Base-by-base conservation (phyloP, 139 green algal genomes). In the Chlorokybus atmophyticus region DNA sequence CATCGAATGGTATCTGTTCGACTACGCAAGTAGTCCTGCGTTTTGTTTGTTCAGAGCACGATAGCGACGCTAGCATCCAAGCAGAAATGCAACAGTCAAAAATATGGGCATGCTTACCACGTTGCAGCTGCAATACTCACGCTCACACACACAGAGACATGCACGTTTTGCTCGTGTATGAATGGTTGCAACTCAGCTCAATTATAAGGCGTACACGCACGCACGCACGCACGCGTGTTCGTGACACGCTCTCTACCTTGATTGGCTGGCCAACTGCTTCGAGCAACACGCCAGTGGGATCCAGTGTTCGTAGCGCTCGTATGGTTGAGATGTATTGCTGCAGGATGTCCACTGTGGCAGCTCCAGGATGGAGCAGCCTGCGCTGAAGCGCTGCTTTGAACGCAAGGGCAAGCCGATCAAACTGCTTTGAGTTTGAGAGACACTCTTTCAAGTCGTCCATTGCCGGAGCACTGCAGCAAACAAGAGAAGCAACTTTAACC, bases 281-380 rank as follows among this genome's bases (percentile, higher is more conserved):
- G 32, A 96, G 75, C 41, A 94, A 55, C 23, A 76, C 58, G 21
- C 87, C 86, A 70, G 67, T 55, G 57, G 57, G 58, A 30, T 79
- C 68, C 1, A 78, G 24, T n/a, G 30, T 23, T 14, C 55, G 21
- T 44, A 95, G 56, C 7, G 79, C 74, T 24, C 68, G 72, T 55
- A 95, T 93, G 27, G 81, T 85, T 1, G 67, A 74, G 19, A 94
- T 70, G 59, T 95, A 97, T 54, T 87, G 82, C 52, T 80, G 47
- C 10, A 96, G 80, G 55, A 97, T 94, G 62, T 90, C 85, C 23
- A 51, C 39, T 3, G 90, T 95, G 21, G 81, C 71, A 14, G 87
- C 90, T 31, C 89, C 90, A 62, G 85, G 44, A 52, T 93, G 87
- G 53, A 96, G 75, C 53, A 97, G 70, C 26, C 83, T 65, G 29